Base-by-base conservation (phyloP, 192 early-diverging fungal genomes). In the Entomortierella lignicola region DNA sequence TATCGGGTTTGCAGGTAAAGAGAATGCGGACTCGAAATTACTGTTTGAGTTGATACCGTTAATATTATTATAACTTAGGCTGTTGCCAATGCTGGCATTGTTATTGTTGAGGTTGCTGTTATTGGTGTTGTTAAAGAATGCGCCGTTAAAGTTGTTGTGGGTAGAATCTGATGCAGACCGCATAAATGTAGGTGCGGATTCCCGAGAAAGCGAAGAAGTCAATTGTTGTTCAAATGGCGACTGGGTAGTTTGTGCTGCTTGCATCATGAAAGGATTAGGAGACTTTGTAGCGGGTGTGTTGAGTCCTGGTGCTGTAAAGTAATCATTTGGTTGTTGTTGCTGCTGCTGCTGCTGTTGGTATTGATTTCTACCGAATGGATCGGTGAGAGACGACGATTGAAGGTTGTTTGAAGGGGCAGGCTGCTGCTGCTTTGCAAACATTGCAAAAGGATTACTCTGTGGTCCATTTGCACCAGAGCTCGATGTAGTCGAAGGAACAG, bases 361-460 rank as follows among this genome's bases (percentile, higher is more conserved):
- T 21, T 60, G 68, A 5, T 62, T 42, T 63, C 50, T 52, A 32
- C 70, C 70, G 41, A 72, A 72, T 13, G 70, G 70, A 44, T 57
- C 61, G 2, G 51, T 56, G 7, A 72, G 30, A 5, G 60, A 8
- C 1, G 60, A 34, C 1, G 60, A 34, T 18, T 72, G 70, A 41
- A 27, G 29, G 18, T 63, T 55, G 18, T 2, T 52, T 17, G 63
- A 18, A 18, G 31, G n/a, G 11, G 43, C 27, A 30, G 53, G 64
- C 20, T 57, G 47, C 18, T 53, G 61, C 13, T 63, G 60, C 32
- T 72, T 72, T 34, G 70, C 70, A 63, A 72, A 72, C 61, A 72
- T 48, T 10, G 70, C 70, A 50, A 72, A 72, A 4, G 70, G 70
- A 25, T 72, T 72, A n/a, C 57, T 44, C 32, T 60, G 67, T 12